Evolutionary conservation across 306 rosid genomes (phyloP).

Genomic region (Cucumis cinereus): DNA sequence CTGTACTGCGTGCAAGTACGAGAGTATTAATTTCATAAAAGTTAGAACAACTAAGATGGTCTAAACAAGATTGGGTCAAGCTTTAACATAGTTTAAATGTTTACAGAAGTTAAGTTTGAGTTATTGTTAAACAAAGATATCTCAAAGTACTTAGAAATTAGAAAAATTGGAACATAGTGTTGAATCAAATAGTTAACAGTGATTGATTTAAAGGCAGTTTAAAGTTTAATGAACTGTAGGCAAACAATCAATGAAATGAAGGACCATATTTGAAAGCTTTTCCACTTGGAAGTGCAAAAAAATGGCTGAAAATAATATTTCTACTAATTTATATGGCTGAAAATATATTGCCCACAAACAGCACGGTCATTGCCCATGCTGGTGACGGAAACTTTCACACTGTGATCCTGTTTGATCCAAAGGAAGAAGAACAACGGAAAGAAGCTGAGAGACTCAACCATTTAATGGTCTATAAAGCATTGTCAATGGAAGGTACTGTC

Average conservation of each 20-base stretch:
- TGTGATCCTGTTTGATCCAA: slow-evolving; percentile 61
- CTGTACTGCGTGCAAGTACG: neutral
- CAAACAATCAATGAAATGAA: neutral
- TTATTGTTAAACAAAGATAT: neutral
- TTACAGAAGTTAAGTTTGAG: neutral
- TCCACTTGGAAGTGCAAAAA: neutral
- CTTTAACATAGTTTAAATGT: neutral
- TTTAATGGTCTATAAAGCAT: slow-evolving; percentile 78
- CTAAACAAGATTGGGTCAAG: neutral
- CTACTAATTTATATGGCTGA: neutral
- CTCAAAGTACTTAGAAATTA: neutral
- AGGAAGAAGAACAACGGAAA: slow-evolving; percentile 43
- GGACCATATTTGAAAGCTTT: neutral
- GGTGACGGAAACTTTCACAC: slow-evolving; percentile 98
- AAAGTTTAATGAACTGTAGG: neutral
- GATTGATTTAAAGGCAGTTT: neutral
- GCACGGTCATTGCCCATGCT: slow-evolving; percentile 86
- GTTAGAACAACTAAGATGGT: neutral
- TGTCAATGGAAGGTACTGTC: slow-evolving; percentile 66
- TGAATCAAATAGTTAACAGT: neutral
- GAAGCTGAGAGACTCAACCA: slow-evolving; percentile 82
- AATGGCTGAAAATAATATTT: too few relatives aligned
- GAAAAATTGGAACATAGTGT: neutral
- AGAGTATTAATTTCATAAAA: neutral
- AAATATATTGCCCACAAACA: slow-evolving; percentile 23